phyloP scores from a whole-genome alignment of 2,329 filamentous ascomycete genomes.

The Trichoderma harzianum region DNA sequence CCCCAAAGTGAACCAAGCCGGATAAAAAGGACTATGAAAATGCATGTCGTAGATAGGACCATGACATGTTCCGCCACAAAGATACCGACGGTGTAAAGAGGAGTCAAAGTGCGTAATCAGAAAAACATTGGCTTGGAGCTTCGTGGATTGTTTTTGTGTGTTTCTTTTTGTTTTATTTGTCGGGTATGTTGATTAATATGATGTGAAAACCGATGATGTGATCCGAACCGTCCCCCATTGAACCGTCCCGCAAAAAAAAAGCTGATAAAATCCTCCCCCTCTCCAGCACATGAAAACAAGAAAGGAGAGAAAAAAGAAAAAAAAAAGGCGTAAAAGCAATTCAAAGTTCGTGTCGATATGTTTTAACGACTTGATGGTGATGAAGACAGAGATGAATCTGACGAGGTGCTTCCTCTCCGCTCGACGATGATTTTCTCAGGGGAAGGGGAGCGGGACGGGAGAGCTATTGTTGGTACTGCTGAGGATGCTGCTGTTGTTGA shows the following conservation, averaged over 20 bases:
- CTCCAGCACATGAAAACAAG: background rate
- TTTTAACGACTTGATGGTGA: slow-evolving; percentile 2
- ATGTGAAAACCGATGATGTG: background rate
- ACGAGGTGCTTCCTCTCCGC: slow-evolving; percentile 30
- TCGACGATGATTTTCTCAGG: slow-evolving; percentile 40
- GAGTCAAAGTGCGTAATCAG: background rate
- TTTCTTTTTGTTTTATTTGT: background rate
- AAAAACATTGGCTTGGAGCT: background rate
- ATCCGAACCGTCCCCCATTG: background rate
- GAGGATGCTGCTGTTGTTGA: background rate
- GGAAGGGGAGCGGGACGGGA: slow-evolving; percentile 27
- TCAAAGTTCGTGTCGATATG: background rate
- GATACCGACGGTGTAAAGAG: background rate
- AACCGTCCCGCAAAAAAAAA: background rate
- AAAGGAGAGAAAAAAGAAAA: background rate
- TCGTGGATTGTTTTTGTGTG: background rate
- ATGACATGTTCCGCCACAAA: background rate
- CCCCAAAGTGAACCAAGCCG: background rate
- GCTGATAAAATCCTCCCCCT: background rate
- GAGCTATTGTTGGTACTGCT: slow-evolving; percentile 18
- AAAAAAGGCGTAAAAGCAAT: background rate
- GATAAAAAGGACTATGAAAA: background rate
- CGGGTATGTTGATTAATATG: slow-evolving; percentile 12
- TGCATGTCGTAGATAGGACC: background rate
- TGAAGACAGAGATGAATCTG: background rate